These are phyloP conservation scores for Oryza meyeriana DNA, from an alignment of 176 grass and related monocot genomes.

Conservation along the genomic window DNA sequence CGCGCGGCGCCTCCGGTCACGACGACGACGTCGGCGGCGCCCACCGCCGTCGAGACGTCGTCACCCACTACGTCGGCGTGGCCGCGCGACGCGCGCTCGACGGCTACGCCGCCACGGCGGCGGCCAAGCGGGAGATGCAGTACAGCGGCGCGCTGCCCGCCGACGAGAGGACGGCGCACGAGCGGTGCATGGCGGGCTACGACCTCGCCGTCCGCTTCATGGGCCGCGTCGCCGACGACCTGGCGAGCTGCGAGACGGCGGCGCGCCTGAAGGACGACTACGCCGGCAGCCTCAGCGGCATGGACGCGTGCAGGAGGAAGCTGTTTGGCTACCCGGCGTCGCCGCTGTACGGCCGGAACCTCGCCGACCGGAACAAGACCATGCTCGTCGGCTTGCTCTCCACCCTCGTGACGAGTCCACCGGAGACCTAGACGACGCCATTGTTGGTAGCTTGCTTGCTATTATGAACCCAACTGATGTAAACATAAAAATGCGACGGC, in stretches of 20 bases:
- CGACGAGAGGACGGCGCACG: conserved; percentile 24
- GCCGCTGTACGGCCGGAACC: conserved; percentile 20
- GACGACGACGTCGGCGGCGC: too few relatives aligned
- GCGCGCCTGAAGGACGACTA: background rate
- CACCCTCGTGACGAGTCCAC: conserved; percentile 3
- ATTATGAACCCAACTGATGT: too few relatives aligned
- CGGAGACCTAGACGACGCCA: background rate
- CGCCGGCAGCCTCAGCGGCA: conserved; percentile 17
- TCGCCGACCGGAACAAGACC: conserved; percentile 36
- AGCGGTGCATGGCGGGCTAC: conserved; percentile 29
- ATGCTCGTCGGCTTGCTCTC: conserved; percentile 31
- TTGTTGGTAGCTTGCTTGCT: background rate
- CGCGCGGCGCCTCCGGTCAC: background rate
- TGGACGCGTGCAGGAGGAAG: conserved; percentile 29
- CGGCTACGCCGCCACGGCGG: conserved; percentile 9
- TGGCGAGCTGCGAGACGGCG: background rate
- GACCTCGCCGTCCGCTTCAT: background rate
- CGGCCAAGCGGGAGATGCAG: background rate
- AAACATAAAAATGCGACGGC: background rate
- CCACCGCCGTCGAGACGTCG: background rate
- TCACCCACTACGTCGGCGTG: background rate
- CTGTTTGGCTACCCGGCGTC: conserved; percentile 1
- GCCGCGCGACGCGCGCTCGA: conserved; percentile 17
- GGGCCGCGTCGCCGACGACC: conserved; percentile 28
- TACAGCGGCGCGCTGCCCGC: background rate